A percentile compares a stretch with the other conserved stretches of the same genome.
These are phyloP conservation scores for Spongospora subterranea DNA, from an alignment of 208 protist genomes.

Conservation along the genomic window DNA sequence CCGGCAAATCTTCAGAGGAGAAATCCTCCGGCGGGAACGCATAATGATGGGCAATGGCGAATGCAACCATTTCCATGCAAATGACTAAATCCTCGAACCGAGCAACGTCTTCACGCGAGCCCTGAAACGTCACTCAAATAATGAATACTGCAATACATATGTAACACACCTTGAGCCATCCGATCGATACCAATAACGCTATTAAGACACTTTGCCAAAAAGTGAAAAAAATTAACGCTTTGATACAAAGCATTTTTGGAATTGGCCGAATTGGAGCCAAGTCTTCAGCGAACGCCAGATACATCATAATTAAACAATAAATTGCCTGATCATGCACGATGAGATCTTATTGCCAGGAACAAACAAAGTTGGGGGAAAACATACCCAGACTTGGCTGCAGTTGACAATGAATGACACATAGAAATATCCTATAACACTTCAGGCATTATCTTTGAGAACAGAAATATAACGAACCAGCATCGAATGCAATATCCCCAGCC, in stretches of 20 bases:
- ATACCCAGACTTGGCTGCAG: conserved; percentile 44
- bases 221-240: conserved; percentile 37
- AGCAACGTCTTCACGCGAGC: background rate
- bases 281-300: conserved; percentile 4
- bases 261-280: background rate
- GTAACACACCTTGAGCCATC: background rate
- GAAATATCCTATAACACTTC: background rate
- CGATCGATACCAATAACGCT: background rate
- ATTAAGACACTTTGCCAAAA: conserved; percentile 53
- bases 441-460: background rate
- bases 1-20: background rate
- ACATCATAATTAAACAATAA: conserved; percentile 44
- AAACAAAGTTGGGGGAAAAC: background rate
- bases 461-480: background rate
- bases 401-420: conserved; percentile 47
- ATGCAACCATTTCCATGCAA: conserved; percentile 37
- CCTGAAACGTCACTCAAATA: background rate
- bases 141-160: background rate
- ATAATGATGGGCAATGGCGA: conserved; percentile 7
- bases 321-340: background rate
- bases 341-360: background rate
- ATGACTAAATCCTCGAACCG: conserved; percentile 38
- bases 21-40: conserved; percentile 22
- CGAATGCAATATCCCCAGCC: background rate
- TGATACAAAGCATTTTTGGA: conserved; percentile 53